Evolutionary conservation across 2,329 filamentous ascomycete species (phyloP).

Genomic region (Teratosphaeria destructans): DNA sequence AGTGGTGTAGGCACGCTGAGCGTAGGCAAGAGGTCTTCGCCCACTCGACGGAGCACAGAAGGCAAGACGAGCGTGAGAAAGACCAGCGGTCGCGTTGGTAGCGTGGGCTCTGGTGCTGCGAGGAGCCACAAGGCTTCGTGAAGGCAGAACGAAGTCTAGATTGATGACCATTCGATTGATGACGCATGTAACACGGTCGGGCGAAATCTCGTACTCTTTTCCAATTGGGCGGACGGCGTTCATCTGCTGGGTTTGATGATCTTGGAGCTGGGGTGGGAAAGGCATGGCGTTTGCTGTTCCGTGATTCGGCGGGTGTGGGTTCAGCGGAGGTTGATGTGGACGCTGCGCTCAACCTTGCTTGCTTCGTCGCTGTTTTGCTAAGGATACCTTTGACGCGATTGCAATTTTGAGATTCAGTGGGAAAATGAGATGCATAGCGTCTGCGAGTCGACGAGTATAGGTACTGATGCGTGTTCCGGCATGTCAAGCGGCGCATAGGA

Average conservation of each 20-base stretch:
- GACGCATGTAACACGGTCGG: neutral
- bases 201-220: neutral
- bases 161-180: neutral
- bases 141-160: neutral
- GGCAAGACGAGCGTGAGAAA: constrained; percentile 40
- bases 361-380: neutral
- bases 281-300: neutral
- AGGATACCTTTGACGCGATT: neutral
- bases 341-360: neutral
- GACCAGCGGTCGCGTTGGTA: constrained; percentile 41
- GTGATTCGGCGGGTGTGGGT: neutral
- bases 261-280: neutral
- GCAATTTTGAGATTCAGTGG: neutral
- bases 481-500: neutral
- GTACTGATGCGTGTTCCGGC: neutral
- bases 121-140: constrained; percentile 9
- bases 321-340: neutral
- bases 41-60: constrained; percentile 36
- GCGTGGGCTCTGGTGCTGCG: constrained; percentile 22
- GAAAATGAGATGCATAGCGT: neutral
- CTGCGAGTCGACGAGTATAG: neutral
- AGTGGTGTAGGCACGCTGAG: constrained; percentile 36
- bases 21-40: constrained; percentile 37
- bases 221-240: neutral
- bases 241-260: neutral